Percentiles rank a stretch among this genome's conserved stretches.
phyloP scores from a whole-genome alignment of 805 yeast species.

The Barnettozyma sucrosica region DNA sequence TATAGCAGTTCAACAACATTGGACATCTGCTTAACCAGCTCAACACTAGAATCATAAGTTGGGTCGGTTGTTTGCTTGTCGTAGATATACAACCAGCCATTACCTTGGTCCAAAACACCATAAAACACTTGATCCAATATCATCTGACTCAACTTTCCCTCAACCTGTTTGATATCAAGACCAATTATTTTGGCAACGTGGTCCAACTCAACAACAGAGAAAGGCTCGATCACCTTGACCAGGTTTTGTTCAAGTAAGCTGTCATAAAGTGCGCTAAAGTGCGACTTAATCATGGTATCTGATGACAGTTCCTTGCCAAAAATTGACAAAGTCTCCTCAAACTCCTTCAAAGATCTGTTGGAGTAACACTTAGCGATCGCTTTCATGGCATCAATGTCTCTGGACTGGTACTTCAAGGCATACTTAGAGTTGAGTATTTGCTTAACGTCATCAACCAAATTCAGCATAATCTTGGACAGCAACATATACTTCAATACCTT shows the following conservation, averaged over 20 bases:
- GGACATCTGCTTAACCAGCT: conserved; percentile 81
- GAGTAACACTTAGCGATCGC: conserved; percentile 87
- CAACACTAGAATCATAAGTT: conserved; percentile 81
- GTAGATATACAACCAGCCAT: conserved; percentile 92
- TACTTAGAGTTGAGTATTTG: conserved; percentile 70
- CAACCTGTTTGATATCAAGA: conserved; percentile 79
- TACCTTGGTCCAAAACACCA: conserved; percentile 97
- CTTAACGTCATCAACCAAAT: conserved; percentile 79
- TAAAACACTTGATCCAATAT: conserved; percentile 90
- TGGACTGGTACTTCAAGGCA: conserved; percentile 67
- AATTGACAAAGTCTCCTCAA: conserved; percentile 72
- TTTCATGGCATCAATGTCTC: conserved; percentile 92
- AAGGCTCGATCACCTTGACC: conserved; percentile 92
- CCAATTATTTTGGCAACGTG: conserved; percentile 88
- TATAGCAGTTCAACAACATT: conserved; percentile 84
- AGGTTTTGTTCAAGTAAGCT: conserved; percentile 88
- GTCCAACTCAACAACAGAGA: conserved; percentile 88
- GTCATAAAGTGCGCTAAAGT: conserved; percentile 89
- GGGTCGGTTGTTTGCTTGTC: conserved; percentile 86
- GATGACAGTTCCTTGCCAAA: conserved; percentile 72
- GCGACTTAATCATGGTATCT: conserved; percentile 85
- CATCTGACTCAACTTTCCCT: conserved; percentile 94
- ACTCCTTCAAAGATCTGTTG: conserved; percentile 84
- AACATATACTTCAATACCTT: conserved; percentile 88
- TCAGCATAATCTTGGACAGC: conserved; percentile 88